These are phyloP conservation scores for Ogataea methanolica DNA, from an alignment of 805 yeast genomes.

Conservation along the genomic window DNA sequence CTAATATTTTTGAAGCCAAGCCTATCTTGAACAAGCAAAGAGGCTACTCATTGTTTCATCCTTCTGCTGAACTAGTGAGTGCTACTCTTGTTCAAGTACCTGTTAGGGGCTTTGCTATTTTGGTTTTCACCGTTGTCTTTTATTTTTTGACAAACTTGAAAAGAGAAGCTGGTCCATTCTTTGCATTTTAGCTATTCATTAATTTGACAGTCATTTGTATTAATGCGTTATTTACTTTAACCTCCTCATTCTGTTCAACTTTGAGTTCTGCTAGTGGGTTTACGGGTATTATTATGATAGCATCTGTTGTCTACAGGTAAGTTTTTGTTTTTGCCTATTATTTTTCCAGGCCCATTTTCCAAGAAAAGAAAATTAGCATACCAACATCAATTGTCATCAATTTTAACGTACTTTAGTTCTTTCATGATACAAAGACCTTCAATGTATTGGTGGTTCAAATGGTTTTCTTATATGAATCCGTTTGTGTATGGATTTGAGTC, in stretches of 20 bases:
- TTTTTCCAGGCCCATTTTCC: no score
- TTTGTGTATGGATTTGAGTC: slow-evolving; percentile 57
- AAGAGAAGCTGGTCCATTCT: slow-evolving; percentile 49
- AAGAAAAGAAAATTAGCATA: no score
- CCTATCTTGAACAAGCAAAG: slow-evolving; percentile 63
- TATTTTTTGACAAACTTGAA: slow-evolving; percentile 53
- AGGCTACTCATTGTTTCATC: slow-evolving; percentile 57
- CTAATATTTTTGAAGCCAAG: slow-evolving; percentile 54
- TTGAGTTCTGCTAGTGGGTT: slow-evolving; percentile 49
- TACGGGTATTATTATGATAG: slow-evolving; percentile 49
- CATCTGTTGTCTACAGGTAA: slow-evolving; percentile 51
- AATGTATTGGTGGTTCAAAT: slow-evolving; percentile 51
- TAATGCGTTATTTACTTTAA: slow-evolving; percentile 45
- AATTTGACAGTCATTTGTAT: slow-evolving; percentile 38
- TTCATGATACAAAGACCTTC: no score
- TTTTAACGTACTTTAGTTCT: no score
- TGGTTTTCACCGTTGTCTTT: slow-evolving; percentile 39
- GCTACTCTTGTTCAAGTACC: slow-evolving; percentile 55
- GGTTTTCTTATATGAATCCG: slow-evolving; percentile 59
- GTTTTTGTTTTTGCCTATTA: slow-evolving; percentile 21
- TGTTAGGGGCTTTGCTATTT: slow-evolving; percentile 45
- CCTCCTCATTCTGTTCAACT: slow-evolving; percentile 42
- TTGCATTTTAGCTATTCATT: slow-evolving; percentile 43
- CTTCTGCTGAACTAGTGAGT: slow-evolving; percentile 60
- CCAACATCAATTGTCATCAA: no score